Conservation (phyloP, 73 alveolate genomes). For the Paramecium bursaria region DNA sequence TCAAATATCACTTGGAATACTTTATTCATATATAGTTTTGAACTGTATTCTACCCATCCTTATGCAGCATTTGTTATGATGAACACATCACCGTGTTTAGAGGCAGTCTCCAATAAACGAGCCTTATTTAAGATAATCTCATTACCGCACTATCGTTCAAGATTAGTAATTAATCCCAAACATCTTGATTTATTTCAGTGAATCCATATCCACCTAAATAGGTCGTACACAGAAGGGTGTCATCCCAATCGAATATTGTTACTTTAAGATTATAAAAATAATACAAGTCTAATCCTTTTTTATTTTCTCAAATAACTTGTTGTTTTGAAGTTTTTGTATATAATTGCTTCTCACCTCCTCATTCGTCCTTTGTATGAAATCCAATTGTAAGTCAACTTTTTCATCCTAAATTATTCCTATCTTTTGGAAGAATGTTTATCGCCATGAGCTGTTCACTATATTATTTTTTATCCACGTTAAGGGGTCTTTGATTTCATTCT, state of each 20-base stretch:
- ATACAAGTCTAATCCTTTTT: conserved; percentile 63
- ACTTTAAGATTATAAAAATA: conserved; percentile 55
- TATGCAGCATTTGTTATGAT: conserved; percentile 98
- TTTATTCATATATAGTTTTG: conserved; percentile 52
- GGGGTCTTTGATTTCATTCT: conserved; percentile 26
- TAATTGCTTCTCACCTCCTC: conserved; percentile 43
- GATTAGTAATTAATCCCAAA: conserved; percentile 42
- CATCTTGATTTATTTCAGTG: conserved; percentile 56
- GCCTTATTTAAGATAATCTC: conserved; percentile 9
- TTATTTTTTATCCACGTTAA: conserved; percentile 22
- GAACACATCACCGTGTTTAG: conserved; percentile 82
- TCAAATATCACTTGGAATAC: conserved; percentile 52
- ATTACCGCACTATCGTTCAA: conserved; percentile 70
- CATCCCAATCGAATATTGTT: conserved; percentile 99
- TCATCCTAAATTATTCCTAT: not conserved
- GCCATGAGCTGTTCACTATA: not conserved
- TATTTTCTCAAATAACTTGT: conserved; percentile 47
- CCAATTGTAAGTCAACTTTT: not conserved
- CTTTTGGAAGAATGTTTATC: not conserved
- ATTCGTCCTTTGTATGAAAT: conserved; percentile 13
- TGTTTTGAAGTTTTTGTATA: conserved; percentile 27
- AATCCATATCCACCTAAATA: conserved; percentile 75
- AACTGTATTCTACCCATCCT: conserved; percentile 98
- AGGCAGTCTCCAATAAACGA: conserved; percentile 56
- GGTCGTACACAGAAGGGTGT: conserved; percentile 97